These are phyloP conservation scores for Bipolaris gigantea DNA, from an alignment of 2,329 filamentous ascomycete species.

Conservation along the genomic window DNA sequence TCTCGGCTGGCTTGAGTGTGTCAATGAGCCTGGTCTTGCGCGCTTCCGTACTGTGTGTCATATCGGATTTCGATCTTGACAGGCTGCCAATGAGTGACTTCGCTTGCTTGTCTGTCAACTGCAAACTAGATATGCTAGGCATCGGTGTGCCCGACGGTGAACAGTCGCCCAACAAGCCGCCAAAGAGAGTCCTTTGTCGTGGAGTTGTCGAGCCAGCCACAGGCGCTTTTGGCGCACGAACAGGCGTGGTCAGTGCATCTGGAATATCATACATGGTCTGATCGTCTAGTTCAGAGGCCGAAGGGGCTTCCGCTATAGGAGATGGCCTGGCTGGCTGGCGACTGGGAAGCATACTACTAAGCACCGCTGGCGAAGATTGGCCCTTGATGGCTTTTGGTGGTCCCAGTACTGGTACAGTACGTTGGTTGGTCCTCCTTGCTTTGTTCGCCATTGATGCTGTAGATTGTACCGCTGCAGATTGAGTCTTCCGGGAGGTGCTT, in stretches of 20 bases:
- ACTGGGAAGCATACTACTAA: constrained; percentile 38
- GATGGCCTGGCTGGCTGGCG: constrained; percentile 20
- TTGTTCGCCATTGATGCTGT: constrained; percentile 22
- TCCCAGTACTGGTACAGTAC: constrained; percentile 23
- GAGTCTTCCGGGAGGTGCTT: not conserved
- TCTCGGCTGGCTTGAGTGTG: constrained; percentile 32
- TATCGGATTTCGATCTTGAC: constrained; percentile 38
- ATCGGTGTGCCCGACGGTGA: constrained; percentile 32
- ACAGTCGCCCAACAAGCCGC: constrained; percentile 36
- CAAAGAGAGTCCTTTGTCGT: constrained; percentile 41
- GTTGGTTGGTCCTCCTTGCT: constrained; percentile 31
- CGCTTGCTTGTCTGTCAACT: constrained; percentile 33
- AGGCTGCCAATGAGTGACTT: constrained; percentile 25
- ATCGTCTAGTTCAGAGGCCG: constrained; percentile 26
- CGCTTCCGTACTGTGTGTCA: constrained; percentile 28
- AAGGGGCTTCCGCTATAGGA: constrained; percentile 15
- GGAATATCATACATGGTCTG: constrained; percentile 44
- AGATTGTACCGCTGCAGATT: not conserved
- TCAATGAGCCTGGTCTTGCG: constrained; percentile 38
- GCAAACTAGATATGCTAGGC: constrained; percentile 37
- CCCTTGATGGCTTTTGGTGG: constrained; percentile 28
- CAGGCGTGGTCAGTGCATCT: constrained; percentile 26
- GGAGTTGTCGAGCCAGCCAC: constrained; percentile 41
- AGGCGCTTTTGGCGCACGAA: constrained; percentile 12
- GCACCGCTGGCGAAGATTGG: constrained; percentile 38